These are phyloP conservation scores for Phalaenopsis equestris DNA, from an alignment of 106 monocot genomes.

Conservation along the genomic window DNA sequence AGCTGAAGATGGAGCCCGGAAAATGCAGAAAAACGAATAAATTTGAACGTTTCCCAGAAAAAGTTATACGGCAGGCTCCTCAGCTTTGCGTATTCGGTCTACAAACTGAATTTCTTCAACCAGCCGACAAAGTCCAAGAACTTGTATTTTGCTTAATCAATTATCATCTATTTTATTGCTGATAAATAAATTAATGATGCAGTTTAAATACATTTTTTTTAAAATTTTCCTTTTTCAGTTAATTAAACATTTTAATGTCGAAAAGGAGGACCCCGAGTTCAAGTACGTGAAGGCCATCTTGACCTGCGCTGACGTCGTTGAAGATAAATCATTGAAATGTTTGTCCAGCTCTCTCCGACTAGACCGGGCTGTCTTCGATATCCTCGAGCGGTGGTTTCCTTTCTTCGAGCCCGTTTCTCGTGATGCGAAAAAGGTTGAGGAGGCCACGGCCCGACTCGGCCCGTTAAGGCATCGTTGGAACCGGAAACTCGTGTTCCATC, in stretches of 20 bases:
- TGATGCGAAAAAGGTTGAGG: background rate
- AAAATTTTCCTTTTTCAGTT: background rate
- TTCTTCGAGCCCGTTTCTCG: too few species aligned
- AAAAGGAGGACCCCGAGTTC: conserved; percentile 28
- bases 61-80: conserved; percentile 24
- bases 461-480: conserved; percentile 58
- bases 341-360: conserved; percentile 50
- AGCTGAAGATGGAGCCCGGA: conserved; percentile 5
- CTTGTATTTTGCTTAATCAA: too few species aligned
- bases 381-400: conserved; percentile 42
- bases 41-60: conserved; percentile 35
- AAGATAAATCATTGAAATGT: conserved; percentile 16
- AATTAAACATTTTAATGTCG: background rate
- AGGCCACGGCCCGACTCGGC: conserved; percentile 17
- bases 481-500: conserved; percentile 76
- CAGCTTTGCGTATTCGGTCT: background rate
- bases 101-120: background rate
- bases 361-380: conserved; percentile 72
- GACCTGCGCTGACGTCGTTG: conserved; percentile 24
- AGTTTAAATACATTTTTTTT: too few species aligned
- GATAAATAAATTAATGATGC: too few species aligned
- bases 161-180: too few species aligned
- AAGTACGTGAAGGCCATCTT: conserved; percentile 53
- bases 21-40: conserved; percentile 21
- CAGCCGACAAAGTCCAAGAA: background rate